These are phyloP conservation scores for Colletotrichum chlorophyti DNA, from an alignment of 2,329 filamentous ascomycete genomes.

Conservation along the genomic window DNA sequence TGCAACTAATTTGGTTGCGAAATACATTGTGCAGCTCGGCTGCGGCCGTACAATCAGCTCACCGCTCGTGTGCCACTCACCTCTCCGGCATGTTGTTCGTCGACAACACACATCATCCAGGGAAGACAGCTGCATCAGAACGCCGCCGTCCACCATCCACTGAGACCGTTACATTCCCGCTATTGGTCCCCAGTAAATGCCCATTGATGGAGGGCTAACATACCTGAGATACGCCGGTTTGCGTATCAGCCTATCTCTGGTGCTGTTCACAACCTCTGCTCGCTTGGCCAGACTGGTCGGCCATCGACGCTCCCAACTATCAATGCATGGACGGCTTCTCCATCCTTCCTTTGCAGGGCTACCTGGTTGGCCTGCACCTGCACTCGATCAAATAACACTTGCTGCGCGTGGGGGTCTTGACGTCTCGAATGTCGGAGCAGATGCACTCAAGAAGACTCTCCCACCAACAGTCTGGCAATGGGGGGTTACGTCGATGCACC, in stretches of 20 bases:
- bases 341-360: background rate
- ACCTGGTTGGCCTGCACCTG: background rate
- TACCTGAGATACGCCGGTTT: background rate
- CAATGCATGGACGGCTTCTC: background rate
- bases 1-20: constrained; percentile 1
- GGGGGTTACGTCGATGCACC: constrained; percentile 11
- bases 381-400: background rate
- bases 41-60: background rate
- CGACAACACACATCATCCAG: background rate
- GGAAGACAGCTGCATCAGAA: constrained; percentile 6
- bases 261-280: background rate
- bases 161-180: constrained; percentile 6
- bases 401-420: constrained; percentile 14
- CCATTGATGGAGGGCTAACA: background rate
- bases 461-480: constrained; percentile 15
- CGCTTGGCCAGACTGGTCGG: background rate
- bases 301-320: background rate
- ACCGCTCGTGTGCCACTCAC: constrained; percentile 13
- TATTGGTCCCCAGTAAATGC: background rate
- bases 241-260: constrained; percentile 4
- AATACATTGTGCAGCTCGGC: background rate
- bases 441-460: background rate
- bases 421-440: background rate
- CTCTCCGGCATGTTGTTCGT: constrained; percentile 6
- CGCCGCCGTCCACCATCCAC: background rate